Evolutionary conservation across 129 eudicot species (phyloP).

Genomic region (Tagetes patula): DNA sequence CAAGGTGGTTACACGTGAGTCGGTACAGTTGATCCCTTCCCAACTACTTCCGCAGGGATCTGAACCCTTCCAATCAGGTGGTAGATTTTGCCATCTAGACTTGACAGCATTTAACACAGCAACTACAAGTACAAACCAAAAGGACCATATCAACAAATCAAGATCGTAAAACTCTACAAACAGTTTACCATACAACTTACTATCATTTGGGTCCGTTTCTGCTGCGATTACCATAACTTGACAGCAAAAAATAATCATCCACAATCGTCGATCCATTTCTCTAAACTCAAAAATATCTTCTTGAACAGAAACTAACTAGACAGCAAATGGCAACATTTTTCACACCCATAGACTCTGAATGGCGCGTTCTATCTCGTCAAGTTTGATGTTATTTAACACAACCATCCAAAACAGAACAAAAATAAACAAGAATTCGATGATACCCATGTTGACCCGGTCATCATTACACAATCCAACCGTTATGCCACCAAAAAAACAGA

Average conservation of each 20-base stretch:
- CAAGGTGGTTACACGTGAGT: conserved; percentile 64
- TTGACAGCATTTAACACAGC: conserved; percentile 54
- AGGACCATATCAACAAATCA: background rate
- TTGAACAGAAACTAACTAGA: background rate
- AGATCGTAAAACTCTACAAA: background rate
- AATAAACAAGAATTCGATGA: conserved; percentile 14
- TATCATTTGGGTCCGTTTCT: conserved; percentile 46
- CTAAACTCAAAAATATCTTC: conserved; percentile 17
- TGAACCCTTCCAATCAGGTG: conserved; percentile 73
- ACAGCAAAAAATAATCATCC: conserved; percentile 40
- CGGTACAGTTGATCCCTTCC: conserved; percentile 74
- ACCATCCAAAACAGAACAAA: background rate
- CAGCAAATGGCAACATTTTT: conserved; percentile 21
- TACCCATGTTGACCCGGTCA: conserved; percentile 10
- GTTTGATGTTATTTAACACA: conserved; percentile 12
- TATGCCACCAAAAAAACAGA: background rate
- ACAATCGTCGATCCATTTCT: conserved; percentile 44
- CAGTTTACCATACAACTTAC: conserved; percentile 44
- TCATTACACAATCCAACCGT: background rate
- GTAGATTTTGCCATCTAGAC: conserved; percentile 70
- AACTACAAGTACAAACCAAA: conserved; percentile 37
- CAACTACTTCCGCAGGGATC: conserved; percentile 85
- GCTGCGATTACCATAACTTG: conserved; percentile 46
- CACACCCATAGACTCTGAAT: background rate
- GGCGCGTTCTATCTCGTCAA: conserved; percentile 11